A percentile compares a stretch with the other conserved stretches of the same genome.
Evolutionary conservation across 306 rosid species (phyloP).

Genomic region (Quercus parvula): DNA sequence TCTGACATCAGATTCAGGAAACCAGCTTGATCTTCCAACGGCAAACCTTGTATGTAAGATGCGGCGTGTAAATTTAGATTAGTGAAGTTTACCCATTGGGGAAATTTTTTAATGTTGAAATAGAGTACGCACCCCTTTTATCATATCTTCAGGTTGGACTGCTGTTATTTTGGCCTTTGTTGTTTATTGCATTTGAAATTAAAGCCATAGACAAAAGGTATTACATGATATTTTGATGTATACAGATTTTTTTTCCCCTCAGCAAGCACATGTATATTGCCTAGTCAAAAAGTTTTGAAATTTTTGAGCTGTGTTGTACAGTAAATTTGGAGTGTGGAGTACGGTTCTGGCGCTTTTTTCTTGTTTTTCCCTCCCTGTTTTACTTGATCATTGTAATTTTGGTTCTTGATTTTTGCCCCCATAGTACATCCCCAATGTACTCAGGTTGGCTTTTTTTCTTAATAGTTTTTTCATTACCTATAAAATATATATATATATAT

Average conservation of each 20-base stretch:
- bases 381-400: too few relatives aligned
- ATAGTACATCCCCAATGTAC: too few relatives aligned
- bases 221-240: background rate
- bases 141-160: background rate
- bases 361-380: too few relatives aligned
- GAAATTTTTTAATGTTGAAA: background rate
- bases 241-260: background rate
- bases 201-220: background rate
- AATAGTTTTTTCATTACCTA: too few relatives aligned
- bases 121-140: background rate
- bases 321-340: too few relatives aligned
- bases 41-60: conserved; percentile 92
- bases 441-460: too few relatives aligned
- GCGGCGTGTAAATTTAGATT: conserved; percentile 62
- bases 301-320: background rate
- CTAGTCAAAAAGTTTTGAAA: background rate
- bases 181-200: background rate
- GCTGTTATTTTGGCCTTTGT: background rate
- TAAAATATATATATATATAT: too few relatives aligned
- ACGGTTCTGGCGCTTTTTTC: too few relatives aligned
- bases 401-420: too few relatives aligned
- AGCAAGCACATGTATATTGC: background rate
- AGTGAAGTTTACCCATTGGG: background rate
- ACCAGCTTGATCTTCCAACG: conserved; percentile 79
- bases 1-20: conserved; percentile 59